These are phyloP conservation scores for Nakazawaea peltata DNA, from an alignment of 805 yeast species.

Conservation along the genomic window DNA sequence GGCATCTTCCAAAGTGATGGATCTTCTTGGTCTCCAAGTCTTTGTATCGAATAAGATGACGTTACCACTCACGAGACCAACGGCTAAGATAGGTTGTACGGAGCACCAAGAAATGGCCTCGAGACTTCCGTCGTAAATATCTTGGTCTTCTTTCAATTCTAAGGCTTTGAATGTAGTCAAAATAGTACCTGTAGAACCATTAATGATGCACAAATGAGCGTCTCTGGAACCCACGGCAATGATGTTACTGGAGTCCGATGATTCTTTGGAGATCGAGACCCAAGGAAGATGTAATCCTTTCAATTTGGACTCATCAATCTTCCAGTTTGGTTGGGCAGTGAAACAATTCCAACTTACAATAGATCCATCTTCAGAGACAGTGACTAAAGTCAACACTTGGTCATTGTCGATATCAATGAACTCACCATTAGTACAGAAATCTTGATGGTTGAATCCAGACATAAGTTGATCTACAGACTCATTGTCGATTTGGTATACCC, in stretches of 20 bases:
- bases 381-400: conserved; percentile 56
- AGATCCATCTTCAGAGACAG: conserved; percentile 79
- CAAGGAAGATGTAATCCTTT: conserved; percentile 80
- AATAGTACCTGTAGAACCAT: conserved; percentile 64
- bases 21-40: conserved; percentile 80
- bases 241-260: conserved; percentile 35
- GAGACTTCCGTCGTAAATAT: conserved; percentile 57
- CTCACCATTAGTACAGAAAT: conserved; percentile 72
- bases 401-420: conserved; percentile 57
- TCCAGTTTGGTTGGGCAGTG: conserved; percentile 63
- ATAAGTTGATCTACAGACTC: conserved; percentile 60
- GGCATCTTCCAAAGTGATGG: conserved; percentile 68
- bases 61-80: conserved; percentile 86
- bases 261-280: conserved; percentile 62
- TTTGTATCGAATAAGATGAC: conserved; percentile 74
- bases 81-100: conserved; percentile 59
- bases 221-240: conserved; percentile 83
- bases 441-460: conserved; percentile 74
- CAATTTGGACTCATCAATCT: conserved; percentile 55
- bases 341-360: conserved; percentile 87
- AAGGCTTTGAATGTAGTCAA: conserved; percentile 60
- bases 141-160: conserved; percentile 46
- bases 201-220: conserved; percentile 76
- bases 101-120: conserved; percentile 80
- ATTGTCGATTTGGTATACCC: conserved; percentile 72